A percentile compares a stretch with the other conserved stretches of the same genome.
Evolutionary conservation across 371 early-diverging fungal species (phyloP).

Genomic region (Mucor plumbeus): DNA sequence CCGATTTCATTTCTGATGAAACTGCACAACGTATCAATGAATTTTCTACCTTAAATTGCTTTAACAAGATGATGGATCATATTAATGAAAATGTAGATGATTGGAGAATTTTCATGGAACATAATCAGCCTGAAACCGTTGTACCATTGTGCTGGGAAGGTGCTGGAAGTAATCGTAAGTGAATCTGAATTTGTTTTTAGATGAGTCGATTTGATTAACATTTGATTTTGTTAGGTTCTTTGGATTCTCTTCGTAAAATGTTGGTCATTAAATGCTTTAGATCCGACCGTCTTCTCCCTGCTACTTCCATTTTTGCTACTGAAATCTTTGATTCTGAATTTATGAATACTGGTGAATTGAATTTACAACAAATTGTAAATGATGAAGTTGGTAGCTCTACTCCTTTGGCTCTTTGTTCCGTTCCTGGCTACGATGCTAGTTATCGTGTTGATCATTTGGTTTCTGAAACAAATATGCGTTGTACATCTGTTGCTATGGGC

Average conservation of each 20-base stretch:
- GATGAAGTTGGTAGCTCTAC: constrained; percentile 78
- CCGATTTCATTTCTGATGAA: constrained; percentile 70
- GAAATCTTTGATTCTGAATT: constrained; percentile 74
- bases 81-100: constrained; percentile 52
- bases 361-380: constrained; percentile 72
- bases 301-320: constrained; percentile 78
- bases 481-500: constrained; percentile 96
- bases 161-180: constrained; percentile 57
- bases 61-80: constrained; percentile 60
- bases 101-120: constrained; percentile 68
- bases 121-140: constrained; percentile 59
- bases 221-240: constrained; percentile 22
- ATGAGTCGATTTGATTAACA: too few relatives aligned
- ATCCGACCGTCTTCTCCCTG: constrained; percentile 85
- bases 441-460: constrained; percentile 94
- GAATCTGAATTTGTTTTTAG: too few relatives aligned
- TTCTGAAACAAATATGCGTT: constrained; percentile 60
- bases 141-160: constrained; percentile 75
- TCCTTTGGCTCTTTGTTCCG: constrained; percentile 92
- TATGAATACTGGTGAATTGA: constrained; percentile 67
- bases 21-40: constrained; percentile 58
- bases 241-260: constrained; percentile 72
- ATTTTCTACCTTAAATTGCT: constrained; percentile 57
- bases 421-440: constrained; percentile 96
- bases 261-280: constrained; percentile 87